Conservation (phyloP, 495 filamentous ascomycete genomes). For the Parathielavia hyrcaniae region DNA sequence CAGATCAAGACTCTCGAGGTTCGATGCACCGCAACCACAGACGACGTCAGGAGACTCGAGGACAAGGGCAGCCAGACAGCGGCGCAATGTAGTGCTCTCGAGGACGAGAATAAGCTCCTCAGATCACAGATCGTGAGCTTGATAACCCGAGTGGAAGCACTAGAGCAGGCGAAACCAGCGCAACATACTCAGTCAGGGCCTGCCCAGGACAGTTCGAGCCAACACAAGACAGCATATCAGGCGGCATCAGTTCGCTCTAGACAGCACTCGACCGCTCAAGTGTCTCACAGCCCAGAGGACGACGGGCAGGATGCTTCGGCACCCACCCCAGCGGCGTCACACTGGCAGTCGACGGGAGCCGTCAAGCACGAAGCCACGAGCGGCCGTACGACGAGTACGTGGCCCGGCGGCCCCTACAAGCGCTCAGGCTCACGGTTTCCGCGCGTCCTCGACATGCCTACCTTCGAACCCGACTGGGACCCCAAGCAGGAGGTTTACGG, state of each 20-base stretch:
- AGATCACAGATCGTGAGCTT: neutral
- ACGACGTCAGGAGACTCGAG: neutral
- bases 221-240: neutral
- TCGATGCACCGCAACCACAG: neutral
- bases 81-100: constrained; percentile 1
- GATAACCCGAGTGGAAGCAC: neutral
- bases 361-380: neutral
- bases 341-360: neutral
- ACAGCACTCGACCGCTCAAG: neutral
- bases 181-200: neutral
- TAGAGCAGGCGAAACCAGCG: neutral
- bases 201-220: neutral
- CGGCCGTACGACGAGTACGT: neutral
- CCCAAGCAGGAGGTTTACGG: neutral
- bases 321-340: neutral
- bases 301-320: neutral
- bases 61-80: neutral
- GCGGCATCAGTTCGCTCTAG: neutral
- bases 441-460: constrained; percentile 6
- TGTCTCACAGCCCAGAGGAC: neutral
- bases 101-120: constrained; percentile 7
- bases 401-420: neutral
- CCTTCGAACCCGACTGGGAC: neutral
- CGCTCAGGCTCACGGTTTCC: constrained; percentile 4
- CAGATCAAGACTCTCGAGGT: neutral